phyloP scores from a whole-genome alignment of 139 green algal species.

The Dunaliella primolecta region DNA sequence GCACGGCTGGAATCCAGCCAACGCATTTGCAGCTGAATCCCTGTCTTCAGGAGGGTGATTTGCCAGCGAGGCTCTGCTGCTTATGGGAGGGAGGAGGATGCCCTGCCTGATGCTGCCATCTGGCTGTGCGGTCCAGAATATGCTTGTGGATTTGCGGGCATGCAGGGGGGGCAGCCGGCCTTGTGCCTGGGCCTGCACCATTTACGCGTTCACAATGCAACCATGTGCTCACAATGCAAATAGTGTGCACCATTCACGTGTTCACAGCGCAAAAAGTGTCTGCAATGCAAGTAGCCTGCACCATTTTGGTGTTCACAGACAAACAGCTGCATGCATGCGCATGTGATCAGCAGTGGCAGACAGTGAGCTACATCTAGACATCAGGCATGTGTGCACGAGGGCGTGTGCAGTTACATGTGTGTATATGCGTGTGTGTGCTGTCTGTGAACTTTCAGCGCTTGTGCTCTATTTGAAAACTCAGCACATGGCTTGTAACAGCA shows the following conservation, averaged over 20 bases:
- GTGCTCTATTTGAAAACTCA: no score
- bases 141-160: background rate
- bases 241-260: background rate
- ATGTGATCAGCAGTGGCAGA: no score
- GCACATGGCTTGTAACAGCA: no score
- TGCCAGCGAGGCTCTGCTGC: background rate
- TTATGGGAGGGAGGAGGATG: background rate
- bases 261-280: background rate
- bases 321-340: background rate
- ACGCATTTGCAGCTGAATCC: background rate
- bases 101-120: background rate
- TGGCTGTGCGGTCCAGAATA: background rate
- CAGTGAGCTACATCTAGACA: no score
- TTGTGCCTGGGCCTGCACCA: background rate
- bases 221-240: background rate
- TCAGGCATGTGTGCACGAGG: no score
- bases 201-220: background rate
- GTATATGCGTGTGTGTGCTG: no score
- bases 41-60: background rate
- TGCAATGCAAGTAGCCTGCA: background rate
- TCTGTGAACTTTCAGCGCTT: no score
- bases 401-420: no score
- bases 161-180: background rate
- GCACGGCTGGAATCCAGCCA: background rate
- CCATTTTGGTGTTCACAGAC: background rate